Conservation (phyloP, 2,329 filamentous ascomycete species). For the Cercospora sp. region DNA sequence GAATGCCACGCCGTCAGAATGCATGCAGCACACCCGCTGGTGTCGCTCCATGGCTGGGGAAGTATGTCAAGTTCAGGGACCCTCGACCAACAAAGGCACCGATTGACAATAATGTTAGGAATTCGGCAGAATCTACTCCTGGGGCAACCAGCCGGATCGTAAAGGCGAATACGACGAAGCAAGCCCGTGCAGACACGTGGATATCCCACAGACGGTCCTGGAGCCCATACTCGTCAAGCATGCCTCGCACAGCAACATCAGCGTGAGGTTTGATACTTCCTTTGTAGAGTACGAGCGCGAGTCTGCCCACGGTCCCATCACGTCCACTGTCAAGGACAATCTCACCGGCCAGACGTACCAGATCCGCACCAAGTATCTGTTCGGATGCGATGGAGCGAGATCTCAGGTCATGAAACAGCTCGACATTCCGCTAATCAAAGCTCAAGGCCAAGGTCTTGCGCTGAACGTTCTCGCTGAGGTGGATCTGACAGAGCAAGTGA, state of each 20-base stretch:
- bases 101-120: conserved; percentile 30
- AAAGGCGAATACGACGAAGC: conserved; percentile 46
- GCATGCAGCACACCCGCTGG: conserved; percentile 48
- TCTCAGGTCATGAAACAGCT: conserved; percentile 52
- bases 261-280: conserved; percentile 44
- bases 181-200: conserved; percentile 46
- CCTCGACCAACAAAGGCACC: not conserved
- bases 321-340: conserved; percentile 42
- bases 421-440: conserved; percentile 48
- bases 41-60: conserved; percentile 49
- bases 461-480: conserved; percentile 53
- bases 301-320: conserved; percentile 32
- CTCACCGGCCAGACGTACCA: conserved; percentile 44
- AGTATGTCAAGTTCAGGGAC: not conserved
- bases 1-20: conserved; percentile 38
- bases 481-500: conserved; percentile 54
- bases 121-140: conserved; percentile 46
- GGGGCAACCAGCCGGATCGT: conserved; percentile 46
- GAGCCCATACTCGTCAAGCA: conserved; percentile 47
- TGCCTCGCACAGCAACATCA: conserved; percentile 43
- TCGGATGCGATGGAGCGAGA: conserved; percentile 59
- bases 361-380: conserved; percentile 58
- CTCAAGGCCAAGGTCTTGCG: conserved; percentile 50
- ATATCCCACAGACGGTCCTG: conserved; percentile 48
- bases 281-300: conserved; percentile 38